Evolutionary conservation across 2,329 filamentous ascomycete genomes (phyloP).

Genomic region (Huntiella omanensis): DNA sequence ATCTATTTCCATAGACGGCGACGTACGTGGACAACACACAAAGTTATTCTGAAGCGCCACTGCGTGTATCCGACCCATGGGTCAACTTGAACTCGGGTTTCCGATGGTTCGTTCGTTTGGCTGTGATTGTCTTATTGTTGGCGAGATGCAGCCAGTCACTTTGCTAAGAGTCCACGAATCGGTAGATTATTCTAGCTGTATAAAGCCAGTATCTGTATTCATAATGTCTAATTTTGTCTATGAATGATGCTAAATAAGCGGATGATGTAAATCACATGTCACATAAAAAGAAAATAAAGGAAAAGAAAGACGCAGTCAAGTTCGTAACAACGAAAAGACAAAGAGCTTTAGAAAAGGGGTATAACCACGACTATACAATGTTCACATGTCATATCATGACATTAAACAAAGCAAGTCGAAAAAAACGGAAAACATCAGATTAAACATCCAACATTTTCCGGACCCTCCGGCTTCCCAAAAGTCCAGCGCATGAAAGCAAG

Average conservation of each 20-base stretch:
- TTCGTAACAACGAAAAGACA: background rate
- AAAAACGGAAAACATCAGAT: no score
- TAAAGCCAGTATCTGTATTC: background rate
- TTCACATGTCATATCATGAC: background rate
- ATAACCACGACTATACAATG: background rate
- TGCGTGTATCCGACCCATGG: no score
- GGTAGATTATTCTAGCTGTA: background rate
- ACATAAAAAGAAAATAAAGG: constrained; percentile 1
- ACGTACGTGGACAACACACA: background rate
- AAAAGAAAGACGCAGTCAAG: background rate
- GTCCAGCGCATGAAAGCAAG: background rate
- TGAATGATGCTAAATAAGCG: no score
- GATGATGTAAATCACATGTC: background rate
- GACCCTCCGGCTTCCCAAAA: background rate
- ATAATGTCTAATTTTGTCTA: no score
- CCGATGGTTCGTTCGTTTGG: background rate
- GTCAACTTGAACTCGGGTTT: no score
- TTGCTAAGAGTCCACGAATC: background rate
- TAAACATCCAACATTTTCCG: no score
- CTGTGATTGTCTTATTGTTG: background rate
- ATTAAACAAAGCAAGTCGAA: background rate
- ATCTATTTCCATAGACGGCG: background rate
- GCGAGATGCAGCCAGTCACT: background rate
- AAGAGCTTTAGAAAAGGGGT: background rate
- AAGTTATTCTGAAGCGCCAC: background rate